Base-by-base conservation (phyloP, 805 yeast genomes). In the Metschnikowia vanudenii region DNA sequence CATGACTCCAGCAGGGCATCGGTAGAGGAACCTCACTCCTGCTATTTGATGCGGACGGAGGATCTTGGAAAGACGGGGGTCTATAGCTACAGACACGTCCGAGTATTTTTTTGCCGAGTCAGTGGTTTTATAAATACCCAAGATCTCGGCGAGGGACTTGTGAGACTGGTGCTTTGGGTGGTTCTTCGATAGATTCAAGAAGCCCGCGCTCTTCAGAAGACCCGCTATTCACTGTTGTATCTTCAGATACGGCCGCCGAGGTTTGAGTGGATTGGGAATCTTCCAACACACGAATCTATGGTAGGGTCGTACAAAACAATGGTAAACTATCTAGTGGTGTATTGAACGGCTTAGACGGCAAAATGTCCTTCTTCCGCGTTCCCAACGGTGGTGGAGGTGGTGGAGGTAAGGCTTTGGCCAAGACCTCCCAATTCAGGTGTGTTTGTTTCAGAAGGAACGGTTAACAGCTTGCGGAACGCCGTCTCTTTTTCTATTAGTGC, bases 41-140 rank as follows among this genome's bases (percentile, higher is more conserved):
- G 92, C 96, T 4, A 94, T 83, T 64, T 94, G 99, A 72, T 94
- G 99, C 0, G 99, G 99, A 54, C 99, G 79, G 39, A 94, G 71
- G 36, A 88, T 83, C 60, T 86, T 87, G 18, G 94, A 80, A 29
- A 94, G 71, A 48, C 76, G 78, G 0, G 99, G 99, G 63, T 94
- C 99, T 39, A 94, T 86, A 0, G 94, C 97, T 7, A 94, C 98
- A 0, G 99, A 96, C 8, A 94, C 97, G 59, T 88, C 84, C 0
- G 96, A 88, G 54, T 79, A 82, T 51, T 75, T 80, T 49, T 69
- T 72, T 26, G 67, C 58, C 17, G 70, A 67, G 20, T 76, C 82
- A 0, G 81, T 78, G 32, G 73, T 69, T 34, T 69, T 73, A 5
- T 76, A 68, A 17, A 88, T 81, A 0, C 97, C 97, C 35, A 94